Percentiles rank a stretch among this genome's conserved stretches.
phyloP scores from a whole-genome alignment of 2,329 filamentous ascomycete genomes.

The Colletotrichum paranaense region DNA sequence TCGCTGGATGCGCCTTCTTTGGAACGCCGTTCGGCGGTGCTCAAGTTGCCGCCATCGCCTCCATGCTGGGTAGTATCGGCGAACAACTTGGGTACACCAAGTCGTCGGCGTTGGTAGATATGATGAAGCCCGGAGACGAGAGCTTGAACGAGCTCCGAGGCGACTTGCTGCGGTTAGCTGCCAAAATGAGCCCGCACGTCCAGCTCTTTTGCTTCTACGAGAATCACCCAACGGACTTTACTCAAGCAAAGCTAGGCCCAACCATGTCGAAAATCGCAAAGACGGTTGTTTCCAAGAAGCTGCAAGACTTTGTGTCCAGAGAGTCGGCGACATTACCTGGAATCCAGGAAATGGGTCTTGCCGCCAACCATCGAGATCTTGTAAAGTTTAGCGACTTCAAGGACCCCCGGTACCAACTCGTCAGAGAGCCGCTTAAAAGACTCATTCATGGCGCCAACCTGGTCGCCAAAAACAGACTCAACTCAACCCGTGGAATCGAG shows the following conservation, averaged over 20 bases:
- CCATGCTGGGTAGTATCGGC: constrained; percentile 49
- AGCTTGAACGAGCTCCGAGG: constrained; percentile 49
- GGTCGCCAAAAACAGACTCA: constrained; percentile 49
- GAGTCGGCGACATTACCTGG: constrained; percentile 53
- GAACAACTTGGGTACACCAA: constrained; percentile 46
- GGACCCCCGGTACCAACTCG: constrained; percentile 49
- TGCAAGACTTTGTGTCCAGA: constrained; percentile 51
- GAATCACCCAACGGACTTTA: constrained; percentile 50
- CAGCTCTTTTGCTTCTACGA: constrained; percentile 53
- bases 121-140: constrained; percentile 54
- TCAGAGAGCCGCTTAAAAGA: constrained; percentile 50
- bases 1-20: constrained; percentile 52
- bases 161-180: constrained; percentile 50
- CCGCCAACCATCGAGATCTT: constrained; percentile 51
- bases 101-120: constrained; percentile 50
- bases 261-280: constrained; percentile 48
- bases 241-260: constrained; percentile 33
- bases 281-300: constrained; percentile 45
- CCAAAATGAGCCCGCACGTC: constrained; percentile 49
- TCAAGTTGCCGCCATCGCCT: constrained; percentile 48
- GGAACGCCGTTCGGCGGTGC: constrained; percentile 55
- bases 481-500: constrained; percentile 50
- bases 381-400: constrained; percentile 56
- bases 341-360: constrained; percentile 48
- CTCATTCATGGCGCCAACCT: constrained; percentile 49